Conservation (phyloP, 2,329 filamentous ascomycete genomes). For the Lasiodiplodia sp. region DNA sequence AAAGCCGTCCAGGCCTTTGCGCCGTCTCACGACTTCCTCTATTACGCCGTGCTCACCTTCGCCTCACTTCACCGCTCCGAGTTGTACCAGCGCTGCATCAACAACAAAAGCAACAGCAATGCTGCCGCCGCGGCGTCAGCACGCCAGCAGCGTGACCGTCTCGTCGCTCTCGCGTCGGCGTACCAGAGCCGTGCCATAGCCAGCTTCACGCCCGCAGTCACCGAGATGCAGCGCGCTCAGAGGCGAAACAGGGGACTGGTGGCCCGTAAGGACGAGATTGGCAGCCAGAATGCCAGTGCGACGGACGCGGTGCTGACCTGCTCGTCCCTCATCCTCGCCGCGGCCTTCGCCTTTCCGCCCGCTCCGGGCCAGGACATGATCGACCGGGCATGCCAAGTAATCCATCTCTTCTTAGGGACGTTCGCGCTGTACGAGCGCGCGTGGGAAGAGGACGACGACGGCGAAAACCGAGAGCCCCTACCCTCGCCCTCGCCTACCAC, state of each 20-base stretch:
- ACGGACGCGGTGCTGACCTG: slow-evolving; percentile 7
- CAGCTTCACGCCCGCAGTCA: slow-evolving; percentile 1
- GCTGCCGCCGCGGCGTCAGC: not conserved
- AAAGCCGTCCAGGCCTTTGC: slow-evolving; percentile 1
- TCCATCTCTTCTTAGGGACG: slow-evolving; percentile 6
- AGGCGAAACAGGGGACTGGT: not conserved
- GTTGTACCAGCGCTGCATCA: not conserved
- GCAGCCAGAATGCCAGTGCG: not conserved
- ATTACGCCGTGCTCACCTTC: slow-evolving; percentile 13
- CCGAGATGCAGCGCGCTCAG: not conserved
- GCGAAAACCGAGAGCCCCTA: not conserved
- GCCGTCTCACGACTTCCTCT: slow-evolving; percentile 15
- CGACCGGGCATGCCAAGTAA: slow-evolving; percentile 2
- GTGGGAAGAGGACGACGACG: not conserved
- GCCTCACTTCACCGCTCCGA: slow-evolving; percentile 15
- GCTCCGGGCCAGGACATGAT: slow-evolving; percentile 2
- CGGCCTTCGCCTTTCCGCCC: slow-evolving; percentile 13
- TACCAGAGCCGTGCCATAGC: slow-evolving; percentile 1
- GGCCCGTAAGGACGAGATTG: not conserved
- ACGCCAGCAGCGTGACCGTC: not conserved
- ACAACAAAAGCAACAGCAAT: not conserved
- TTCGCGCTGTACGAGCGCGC: slow-evolving; percentile 2
- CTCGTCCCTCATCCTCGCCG: slow-evolving; percentile 8
- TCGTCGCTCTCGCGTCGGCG: slow-evolving; percentile 1
- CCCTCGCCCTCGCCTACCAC: no score